Evolutionary conservation across 2,329 filamentous ascomycete genomes (phyloP).

Genomic region (Arthrinium puccinioides): DNA sequence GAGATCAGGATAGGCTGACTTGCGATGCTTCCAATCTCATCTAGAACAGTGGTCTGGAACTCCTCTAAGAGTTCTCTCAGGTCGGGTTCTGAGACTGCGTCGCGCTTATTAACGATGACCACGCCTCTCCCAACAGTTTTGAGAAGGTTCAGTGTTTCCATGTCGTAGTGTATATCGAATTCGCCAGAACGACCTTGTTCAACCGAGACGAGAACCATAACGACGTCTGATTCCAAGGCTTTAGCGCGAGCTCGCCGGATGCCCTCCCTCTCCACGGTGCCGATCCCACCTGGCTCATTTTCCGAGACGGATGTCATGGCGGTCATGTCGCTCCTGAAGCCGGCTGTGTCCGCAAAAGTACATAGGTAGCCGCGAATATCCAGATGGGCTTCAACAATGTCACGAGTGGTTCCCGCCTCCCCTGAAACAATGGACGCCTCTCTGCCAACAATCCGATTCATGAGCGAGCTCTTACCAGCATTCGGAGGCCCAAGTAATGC

Average conservation of each 20-base stretch:
- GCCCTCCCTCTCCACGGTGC: constrained; percentile 78
- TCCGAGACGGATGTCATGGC: constrained; percentile 7
- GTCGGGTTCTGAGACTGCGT: constrained; percentile 31
- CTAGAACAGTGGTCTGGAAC: constrained; percentile 31
- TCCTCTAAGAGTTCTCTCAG: constrained; percentile 29
- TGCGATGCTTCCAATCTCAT: constrained; percentile 31
- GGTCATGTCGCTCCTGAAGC: constrained; percentile 52
- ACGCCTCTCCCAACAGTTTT: constrained; percentile 42
- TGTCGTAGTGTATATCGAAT: constrained; percentile 42
- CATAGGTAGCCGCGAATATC: constrained; percentile 88
- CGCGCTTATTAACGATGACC: constrained; percentile 57
- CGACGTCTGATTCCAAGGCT: constrained; percentile 75
- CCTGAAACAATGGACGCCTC: constrained; percentile 93
- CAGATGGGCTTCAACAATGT: constrained; percentile 86
- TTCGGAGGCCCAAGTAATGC: constrained; percentile 89
- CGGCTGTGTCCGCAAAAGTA: constrained; percentile 92
- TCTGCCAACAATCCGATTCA: constrained; percentile 83
- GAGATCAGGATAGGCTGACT: constrained; percentile 56
- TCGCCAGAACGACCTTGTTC: constrained; percentile 37
- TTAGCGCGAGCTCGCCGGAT: constrained; percentile 79
- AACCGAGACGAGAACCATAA: constrained; percentile 73
- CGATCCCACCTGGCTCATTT: constrained; percentile 38
- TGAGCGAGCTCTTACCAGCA: constrained; percentile 86
- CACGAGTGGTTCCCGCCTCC: constrained; percentile 88
- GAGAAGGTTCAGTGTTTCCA: constrained; percentile 38